A percentile compares a stretch with the other conserved stretches of the same genome.
These are phyloP conservation scores for Solanum boliviense DNA, from an alignment of 257 asterid species.

Conservation along the genomic window DNA sequence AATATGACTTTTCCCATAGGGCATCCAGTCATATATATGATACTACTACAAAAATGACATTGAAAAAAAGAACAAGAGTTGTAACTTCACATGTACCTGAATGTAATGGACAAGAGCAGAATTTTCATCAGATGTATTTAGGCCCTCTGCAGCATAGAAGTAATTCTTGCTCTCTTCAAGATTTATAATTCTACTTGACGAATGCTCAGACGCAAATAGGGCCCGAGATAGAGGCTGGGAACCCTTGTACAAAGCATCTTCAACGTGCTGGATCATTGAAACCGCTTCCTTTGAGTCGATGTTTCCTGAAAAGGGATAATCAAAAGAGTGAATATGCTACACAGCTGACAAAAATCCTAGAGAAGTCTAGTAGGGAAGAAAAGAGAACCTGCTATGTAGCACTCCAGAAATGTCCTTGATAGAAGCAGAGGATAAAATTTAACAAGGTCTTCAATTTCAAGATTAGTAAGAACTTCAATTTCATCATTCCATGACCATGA, in stretches of 20 bases:
- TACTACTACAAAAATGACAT: background rate
- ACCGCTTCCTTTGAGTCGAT: constrained; percentile 69
- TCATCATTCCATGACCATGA: constrained; percentile 70
- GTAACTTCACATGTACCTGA: constrained; percentile 46
- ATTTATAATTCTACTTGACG: constrained; percentile 63
- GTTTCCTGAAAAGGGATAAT: constrained; percentile 51
- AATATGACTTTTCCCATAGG: background rate
- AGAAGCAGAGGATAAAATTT: constrained; percentile 71
- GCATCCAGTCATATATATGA: background rate
- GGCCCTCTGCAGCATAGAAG: constrained; percentile 59
- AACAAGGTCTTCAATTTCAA: constrained; percentile 52
- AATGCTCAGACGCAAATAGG: constrained; percentile 69
- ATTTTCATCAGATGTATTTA: constrained; percentile 88
- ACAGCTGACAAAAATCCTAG: background rate
- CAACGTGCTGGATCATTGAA: constrained; percentile 57
- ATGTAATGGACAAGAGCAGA: constrained; percentile 87
- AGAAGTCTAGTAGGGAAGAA: background rate
- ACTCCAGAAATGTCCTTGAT: constrained; percentile 78
- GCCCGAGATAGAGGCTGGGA: constrained; percentile 53
- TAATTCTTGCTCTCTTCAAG: constrained; percentile 59
- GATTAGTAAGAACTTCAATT: constrained; percentile 65
- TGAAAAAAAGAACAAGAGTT: background rate
- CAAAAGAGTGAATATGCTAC: background rate
- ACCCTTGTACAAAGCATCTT: constrained; percentile 66
- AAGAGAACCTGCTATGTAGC: constrained; percentile 68